phyloP scores from a whole-genome alignment of 2,329 filamentous ascomycete species.

The Fusarium armeniacum region DNA sequence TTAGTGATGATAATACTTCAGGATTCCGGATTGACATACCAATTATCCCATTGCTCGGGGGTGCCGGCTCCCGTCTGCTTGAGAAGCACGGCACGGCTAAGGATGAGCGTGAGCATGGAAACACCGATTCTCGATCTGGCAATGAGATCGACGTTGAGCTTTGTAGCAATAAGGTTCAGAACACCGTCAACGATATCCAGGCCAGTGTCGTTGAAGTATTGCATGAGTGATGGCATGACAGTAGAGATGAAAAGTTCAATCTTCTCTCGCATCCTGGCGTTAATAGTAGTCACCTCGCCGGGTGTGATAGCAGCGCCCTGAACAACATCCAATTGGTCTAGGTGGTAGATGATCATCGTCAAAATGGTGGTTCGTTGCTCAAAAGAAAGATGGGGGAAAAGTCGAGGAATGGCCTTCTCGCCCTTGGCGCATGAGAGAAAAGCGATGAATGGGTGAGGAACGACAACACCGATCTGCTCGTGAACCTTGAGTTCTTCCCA shows the following conservation, averaged over 20 bases:
- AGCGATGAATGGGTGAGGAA: slow-evolving; percentile 93
- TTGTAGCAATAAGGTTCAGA: slow-evolving; percentile 85
- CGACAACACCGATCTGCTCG: slow-evolving; percentile 84
- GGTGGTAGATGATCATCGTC: slow-evolving; percentile 94
- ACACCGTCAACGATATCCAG: slow-evolving; percentile 93
- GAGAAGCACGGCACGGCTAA: slow-evolving; percentile 92
- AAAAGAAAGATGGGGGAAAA: slow-evolving; percentile 92
- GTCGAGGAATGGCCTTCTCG: slow-evolving; percentile 93
- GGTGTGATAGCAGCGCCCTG: slow-evolving; percentile 80
- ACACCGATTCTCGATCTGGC: slow-evolving; percentile 89
- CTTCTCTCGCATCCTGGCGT: slow-evolving; percentile 85
- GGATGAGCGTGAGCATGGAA: slow-evolving; percentile 91
- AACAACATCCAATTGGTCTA: slow-evolving; percentile 93
- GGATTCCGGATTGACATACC: slow-evolving; percentile 64
- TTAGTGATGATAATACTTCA: slow-evolving; percentile 51
- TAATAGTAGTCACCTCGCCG: slow-evolving; percentile 79
- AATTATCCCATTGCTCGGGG: slow-evolving; percentile 83
- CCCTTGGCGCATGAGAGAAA: slow-evolving; percentile 96
- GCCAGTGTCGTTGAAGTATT: slow-evolving; percentile 90
- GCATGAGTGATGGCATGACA: slow-evolving; percentile 91
- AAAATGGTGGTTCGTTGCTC: slow-evolving; percentile 95
- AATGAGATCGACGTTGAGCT: slow-evolving; percentile 86
- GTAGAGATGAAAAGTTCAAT: slow-evolving; percentile 90
- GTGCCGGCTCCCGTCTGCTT: slow-evolving; percentile 82
- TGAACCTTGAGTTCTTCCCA: slow-evolving; percentile 93